Base-by-base conservation (phyloP, 768 basidiomycete genomes). In the Terana coerulea region DNA sequence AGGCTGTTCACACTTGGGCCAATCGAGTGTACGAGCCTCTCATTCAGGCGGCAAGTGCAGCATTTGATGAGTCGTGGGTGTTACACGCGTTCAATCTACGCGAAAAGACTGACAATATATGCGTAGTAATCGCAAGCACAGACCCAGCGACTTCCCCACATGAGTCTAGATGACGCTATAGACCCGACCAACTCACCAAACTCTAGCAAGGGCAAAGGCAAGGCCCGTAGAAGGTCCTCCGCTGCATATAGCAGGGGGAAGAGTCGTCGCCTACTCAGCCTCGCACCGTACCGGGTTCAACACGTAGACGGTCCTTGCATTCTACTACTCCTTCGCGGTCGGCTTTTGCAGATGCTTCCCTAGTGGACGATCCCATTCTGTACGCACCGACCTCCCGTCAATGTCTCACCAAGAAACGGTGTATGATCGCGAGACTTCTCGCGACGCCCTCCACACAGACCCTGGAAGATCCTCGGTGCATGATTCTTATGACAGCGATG, bases 1-100 rank as follows among this genome's bases (percentile, higher is more conserved):
- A 63, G 22, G 68, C 65, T 28, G 67, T 76, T 29, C 64, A 62
- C 40, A 40, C 59, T 3, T 77, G 75, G 73, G 65, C 73, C 3
- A 62, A 62, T 45, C 65, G 67, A 22, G 63, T 69, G 37, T 77
- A 71, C 46, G 54, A 56, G 2, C 75, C 72, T 4, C 60, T 78
- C 33, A 65, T 77, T 28, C 51, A 55, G 6, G 65, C 59, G 1
- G 70, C 69, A 10, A 57, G 58, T 15, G 40, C 57, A 19, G 66
- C 68, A 6, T 65, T 63, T 24, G 61, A 67, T 24, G 58, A 58
- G 41, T 59, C 55, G 68, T 68, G 43, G 47, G 59, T 31, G 24
- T 36, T 31, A 8, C 12, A 17, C 15, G 24, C 21, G 31, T 12
- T 35, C 10, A n/a, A n/a, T n/a, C 17, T 10, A 29, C 28, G 33